Evolutionary conservation across 2,329 filamentous ascomycete species (phyloP).

Genomic region (Penicillium sp.): DNA sequence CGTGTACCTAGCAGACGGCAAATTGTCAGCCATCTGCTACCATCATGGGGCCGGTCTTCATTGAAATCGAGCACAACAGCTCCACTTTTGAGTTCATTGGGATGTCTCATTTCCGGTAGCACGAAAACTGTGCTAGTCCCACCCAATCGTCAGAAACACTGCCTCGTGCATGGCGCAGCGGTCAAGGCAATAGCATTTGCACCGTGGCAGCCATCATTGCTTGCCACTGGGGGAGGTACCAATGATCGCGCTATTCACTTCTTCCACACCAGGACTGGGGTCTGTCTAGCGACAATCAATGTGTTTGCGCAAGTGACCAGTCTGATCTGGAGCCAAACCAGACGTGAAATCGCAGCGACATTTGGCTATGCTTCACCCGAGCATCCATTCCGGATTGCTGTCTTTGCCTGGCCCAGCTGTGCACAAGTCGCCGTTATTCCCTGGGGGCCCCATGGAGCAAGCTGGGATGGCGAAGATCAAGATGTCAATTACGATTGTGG

Average conservation of each 20-base stretch:
- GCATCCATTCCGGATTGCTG: conserved; percentile 82
- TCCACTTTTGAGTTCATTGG: conserved; percentile 25
- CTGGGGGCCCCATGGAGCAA: conserved; percentile 63
- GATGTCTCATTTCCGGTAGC: conserved; percentile 30
- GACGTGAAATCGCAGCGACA: conserved; percentile 85
- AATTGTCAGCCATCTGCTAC: conserved; percentile 26
- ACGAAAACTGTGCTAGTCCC: conserved; percentile 51
- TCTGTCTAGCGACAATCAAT: conserved; percentile 83
- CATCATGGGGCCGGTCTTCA: conserved; percentile 27
- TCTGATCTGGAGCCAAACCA: conserved; percentile 82
- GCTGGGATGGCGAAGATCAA: conserved; percentile 28
- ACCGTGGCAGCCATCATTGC: conserved; percentile 82
- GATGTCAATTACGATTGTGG: conserved; percentile 37
- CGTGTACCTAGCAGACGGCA: conserved; percentile 24
- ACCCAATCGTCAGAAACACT: conserved; percentile 63
- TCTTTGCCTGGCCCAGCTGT: conserved; percentile 94
- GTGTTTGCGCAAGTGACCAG: conserved; percentile 92
- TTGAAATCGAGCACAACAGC: conserved; percentile 16
- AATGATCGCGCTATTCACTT: conserved; percentile 97
- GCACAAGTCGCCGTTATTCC: conserved; percentile 80
- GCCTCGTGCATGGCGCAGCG: conserved; percentile 78
- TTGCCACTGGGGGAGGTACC: conserved; percentile 89
- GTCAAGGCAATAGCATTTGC: conserved; percentile 98
- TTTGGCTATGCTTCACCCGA: conserved; percentile 93
- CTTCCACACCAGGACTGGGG: conserved; percentile 81